phyloP scores from a whole-genome alignment of 1,284 basidiomycete species.

The Puccinia horiana region DNA sequence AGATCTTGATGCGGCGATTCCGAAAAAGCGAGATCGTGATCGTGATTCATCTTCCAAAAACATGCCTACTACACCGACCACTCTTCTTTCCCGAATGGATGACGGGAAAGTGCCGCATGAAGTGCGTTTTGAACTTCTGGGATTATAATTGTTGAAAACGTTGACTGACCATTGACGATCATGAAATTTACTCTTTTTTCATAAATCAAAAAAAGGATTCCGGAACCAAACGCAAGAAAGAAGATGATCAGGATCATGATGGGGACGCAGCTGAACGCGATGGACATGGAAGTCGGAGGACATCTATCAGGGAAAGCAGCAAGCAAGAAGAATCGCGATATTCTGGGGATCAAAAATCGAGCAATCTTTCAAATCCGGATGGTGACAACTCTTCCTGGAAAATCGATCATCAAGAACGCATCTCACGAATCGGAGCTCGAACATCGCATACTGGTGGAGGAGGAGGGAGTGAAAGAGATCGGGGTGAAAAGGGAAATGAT shows the following conservation, averaged over 20 bases:
- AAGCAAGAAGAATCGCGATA: conserved; percentile 27
- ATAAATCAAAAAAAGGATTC: conserved; percentile 18
- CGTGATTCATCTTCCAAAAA: neutral
- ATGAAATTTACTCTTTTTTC: neutral
- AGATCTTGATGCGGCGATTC: conserved; percentile 19
- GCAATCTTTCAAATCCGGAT: neutral
- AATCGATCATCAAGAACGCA: conserved; percentile 11
- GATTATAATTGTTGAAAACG: neutral
- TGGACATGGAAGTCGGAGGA: conserved; percentile 14
- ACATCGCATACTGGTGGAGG: conserved; percentile 21
- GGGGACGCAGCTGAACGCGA: neutral
- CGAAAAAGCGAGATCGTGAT: conserved; percentile 28
- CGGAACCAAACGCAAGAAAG: conserved; percentile 17
- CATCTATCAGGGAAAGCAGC: conserved; percentile 13
- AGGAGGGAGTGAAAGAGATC: conserved; percentile 24
- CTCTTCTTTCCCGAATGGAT: conserved; percentile 38
- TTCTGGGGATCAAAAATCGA: neutral
- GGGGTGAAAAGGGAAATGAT: conserved; percentile 18
- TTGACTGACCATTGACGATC: neutral
- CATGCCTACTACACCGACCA: conserved; percentile 20
- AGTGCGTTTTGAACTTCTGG: conserved; percentile 3
- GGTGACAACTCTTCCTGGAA: neutral
- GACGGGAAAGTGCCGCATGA: conserved; percentile 19
- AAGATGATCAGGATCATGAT: neutral
- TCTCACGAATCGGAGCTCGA: neutral